These are phyloP conservation scores for Aspergillus hancockii DNA, from an alignment of 495 filamentous ascomycete genomes.

Conservation along the genomic window DNA sequence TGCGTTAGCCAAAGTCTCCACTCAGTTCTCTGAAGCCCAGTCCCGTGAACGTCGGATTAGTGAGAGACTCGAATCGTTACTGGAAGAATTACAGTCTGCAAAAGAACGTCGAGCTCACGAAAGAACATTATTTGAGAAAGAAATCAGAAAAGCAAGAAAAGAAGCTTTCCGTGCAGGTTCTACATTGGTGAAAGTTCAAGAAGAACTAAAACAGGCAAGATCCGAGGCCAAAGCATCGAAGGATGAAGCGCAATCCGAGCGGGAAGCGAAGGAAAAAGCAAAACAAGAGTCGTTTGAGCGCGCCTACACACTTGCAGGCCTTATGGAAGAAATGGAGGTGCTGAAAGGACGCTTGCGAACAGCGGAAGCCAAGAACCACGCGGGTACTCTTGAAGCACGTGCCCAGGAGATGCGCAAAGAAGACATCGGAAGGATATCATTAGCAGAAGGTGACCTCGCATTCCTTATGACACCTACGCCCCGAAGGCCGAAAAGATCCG, in stretches of 20 bases:
- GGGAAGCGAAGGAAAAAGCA: slow-evolving; percentile 47
- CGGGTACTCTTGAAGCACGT: slow-evolving; percentile 31
- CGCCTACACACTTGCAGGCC: slow-evolving; percentile 67
- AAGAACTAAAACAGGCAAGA: slow-evolving; percentile 73
- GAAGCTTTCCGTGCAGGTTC: slow-evolving; percentile 84
- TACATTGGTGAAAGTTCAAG: slow-evolving; percentile 72
- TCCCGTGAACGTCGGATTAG: slow-evolving; percentile 72
- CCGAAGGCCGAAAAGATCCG: slow-evolving; percentile 54
- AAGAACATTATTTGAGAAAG: slow-evolving; percentile 77
- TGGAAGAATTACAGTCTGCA: slow-evolving; percentile 73
- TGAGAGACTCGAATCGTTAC: slow-evolving; percentile 73
- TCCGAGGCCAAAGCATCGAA: slow-evolving; percentile 52
- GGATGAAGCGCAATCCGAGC: slow-evolving; percentile 54
- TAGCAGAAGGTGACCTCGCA: slow-evolving; percentile 38
- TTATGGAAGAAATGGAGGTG: slow-evolving; percentile 73
- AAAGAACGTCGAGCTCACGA: slow-evolving; percentile 78
- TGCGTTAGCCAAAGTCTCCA: slow-evolving; percentile 55
- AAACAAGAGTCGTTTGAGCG: slow-evolving; percentile 80
- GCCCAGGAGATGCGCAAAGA: slow-evolving; percentile 33
- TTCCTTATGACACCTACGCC: slow-evolving; percentile 34
- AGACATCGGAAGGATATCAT: slow-evolving; percentile 31
- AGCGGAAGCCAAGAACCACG: slow-evolving; percentile 62
- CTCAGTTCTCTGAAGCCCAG: slow-evolving; percentile 68
- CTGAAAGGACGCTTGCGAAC: slow-evolving; percentile 62
- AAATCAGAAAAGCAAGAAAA: slow-evolving; percentile 77